A percentile compares a stretch with the other conserved stretches of the same genome.
phyloP scores from a whole-genome alignment of 768 basidiomycete genomes.

The Russula virescens region DNA sequence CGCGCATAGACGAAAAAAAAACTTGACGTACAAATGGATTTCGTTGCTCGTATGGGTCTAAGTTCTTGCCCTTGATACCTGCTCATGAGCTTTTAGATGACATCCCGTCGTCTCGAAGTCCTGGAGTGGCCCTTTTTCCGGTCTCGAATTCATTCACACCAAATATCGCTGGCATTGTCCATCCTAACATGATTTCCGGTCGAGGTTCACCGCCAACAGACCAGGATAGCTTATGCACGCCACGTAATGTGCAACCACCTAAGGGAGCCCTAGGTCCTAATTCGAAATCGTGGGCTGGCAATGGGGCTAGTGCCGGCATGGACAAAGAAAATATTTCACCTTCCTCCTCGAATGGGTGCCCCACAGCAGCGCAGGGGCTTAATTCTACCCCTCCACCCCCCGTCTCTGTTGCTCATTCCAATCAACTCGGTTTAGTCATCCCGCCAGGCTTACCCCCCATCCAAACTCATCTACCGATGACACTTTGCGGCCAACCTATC shows the following conservation, averaged over 20 bases:
- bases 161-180: background rate
- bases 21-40: background rate
- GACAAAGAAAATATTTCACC: background rate
- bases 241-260: background rate
- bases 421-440: background rate
- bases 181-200: background rate
- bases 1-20: background rate
- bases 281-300: background rate
- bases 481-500: slow-evolving; percentile 14
- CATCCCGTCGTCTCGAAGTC: background rate
- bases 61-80: background rate
- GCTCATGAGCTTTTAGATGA: background rate
- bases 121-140: background rate
- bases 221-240: background rate
- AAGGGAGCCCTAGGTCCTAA: background rate
- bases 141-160: background rate
- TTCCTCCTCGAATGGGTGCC: background rate
- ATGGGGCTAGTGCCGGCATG: too few species aligned
- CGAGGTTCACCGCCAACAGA: background rate
- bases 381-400: background rate
- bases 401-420: background rate
- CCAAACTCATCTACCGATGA: slow-evolving; percentile 19
- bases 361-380: background rate
- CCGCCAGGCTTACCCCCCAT: slow-evolving; percentile 12
- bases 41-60: background rate